Evolutionary conservation across 208 protist species (phyloP), one percentile per base, ranked within the genome.

Genomic region (Trypanosoma congolense): DNA sequence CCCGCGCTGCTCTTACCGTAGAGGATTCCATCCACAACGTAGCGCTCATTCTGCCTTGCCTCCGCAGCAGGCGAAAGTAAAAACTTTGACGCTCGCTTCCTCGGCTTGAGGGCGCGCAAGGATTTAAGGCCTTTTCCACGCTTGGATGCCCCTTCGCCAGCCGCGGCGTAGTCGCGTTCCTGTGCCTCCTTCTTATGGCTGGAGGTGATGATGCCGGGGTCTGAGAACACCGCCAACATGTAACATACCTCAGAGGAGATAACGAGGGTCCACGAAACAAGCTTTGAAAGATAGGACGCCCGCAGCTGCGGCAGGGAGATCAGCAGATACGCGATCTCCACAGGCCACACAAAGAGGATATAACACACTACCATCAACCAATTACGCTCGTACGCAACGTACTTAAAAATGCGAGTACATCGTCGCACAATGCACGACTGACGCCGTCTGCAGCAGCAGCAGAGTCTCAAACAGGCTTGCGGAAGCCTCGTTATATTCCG

Each of bases 321-420:
- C 26, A 82, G 48, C 2, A 95, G 61, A 65, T 93, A 96, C 2
- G 94, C 41, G 18, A 75, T 55, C 54, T 95, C 85, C 48, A 83
- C 83, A 33, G 77, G 70, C 73, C 77, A 86, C n/a, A 94, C 87
- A 3, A 96, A 69, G 0, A 70, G 54, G 49, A 90, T 55, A 62
- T 96, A 96, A 36, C 92, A 87, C n/a, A 76, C 44, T 26, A 92
- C 77, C 63, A 95, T 88, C 43, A 81, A 68, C 63, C 77, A 87
- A 58, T 96, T 83, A 18, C 83, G 77, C 44, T 87, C 72, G 25
- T 61, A 38, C 8, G 83, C 51, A 8, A 65, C 68, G 61, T 83
- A 59, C 2, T 77, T 55, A 12, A 47, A 29, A 54, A 65, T 83
- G 22, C 60, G 59, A 6, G 54, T 59, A 56, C 75, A 88, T 29